phyloP scores from a whole-genome alignment of 2,329 filamentous ascomycete species.

The Trichophaea hybrida region DNA sequence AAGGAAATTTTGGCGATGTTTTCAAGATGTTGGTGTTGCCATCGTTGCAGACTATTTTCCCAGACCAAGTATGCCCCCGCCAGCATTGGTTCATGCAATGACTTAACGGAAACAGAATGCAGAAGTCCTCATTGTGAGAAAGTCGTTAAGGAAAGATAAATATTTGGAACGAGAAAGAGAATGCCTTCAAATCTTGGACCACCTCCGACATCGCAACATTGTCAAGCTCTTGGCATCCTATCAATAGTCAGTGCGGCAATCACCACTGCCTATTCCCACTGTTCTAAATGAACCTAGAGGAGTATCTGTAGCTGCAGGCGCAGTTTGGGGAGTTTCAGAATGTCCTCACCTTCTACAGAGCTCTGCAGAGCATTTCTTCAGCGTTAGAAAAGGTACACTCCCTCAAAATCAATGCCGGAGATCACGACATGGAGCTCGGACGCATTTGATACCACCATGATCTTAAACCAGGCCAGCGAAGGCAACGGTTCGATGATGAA shows the following conservation, averaged over 20 bases:
- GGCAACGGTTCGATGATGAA: too few relatives aligned
- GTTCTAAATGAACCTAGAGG: conserved; percentile 13
- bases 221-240: conserved; percentile 20
- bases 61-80: neutral
- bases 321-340: conserved; percentile 5
- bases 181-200: conserved; percentile 14
- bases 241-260: conserved; percentile 8
- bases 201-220: conserved; percentile 21
- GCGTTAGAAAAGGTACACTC: conserved; percentile 20
- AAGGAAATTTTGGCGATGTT: neutral
- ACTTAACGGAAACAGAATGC: neutral
- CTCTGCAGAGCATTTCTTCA: conserved; percentile 24
- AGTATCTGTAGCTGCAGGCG: conserved; percentile 7
- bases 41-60: neutral
- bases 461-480: too few relatives aligned
- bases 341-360: conserved; percentile 16
- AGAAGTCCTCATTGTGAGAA: neutral
- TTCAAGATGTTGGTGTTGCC: neutral
- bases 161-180: neutral
- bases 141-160: neutral
- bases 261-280: conserved; percentile 21
- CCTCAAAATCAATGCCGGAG: neutral
- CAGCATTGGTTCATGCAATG: too few relatives aligned
- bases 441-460: conserved; percentile 27
- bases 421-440: conserved; percentile 13